These are phyloP conservation scores for Capniomyces stellatus DNA, from an alignment of 371 early-diverging fungal species.

Conservation along the genomic window DNA sequence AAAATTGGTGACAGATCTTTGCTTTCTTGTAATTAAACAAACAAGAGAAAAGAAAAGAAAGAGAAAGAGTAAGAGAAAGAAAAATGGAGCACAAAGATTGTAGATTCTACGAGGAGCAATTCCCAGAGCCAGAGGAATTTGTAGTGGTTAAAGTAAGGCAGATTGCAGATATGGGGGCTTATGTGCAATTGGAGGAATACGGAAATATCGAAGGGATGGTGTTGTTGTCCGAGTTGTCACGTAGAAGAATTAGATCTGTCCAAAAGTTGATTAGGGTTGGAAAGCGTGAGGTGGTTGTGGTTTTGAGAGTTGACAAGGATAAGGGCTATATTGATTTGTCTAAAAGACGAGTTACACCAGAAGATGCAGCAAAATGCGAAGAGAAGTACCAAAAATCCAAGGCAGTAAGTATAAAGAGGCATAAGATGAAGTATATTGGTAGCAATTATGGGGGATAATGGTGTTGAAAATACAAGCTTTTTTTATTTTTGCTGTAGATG, in stretches of 20 bases:
- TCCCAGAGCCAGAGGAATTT: conserved; percentile 94
- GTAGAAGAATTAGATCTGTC: conserved; percentile 94
- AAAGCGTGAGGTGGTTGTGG: conserved; percentile 91
- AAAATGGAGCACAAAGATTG: conserved; percentile 22
- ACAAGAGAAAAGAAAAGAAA: not conserved
- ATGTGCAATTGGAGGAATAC: conserved; percentile 87
- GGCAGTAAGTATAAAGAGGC: conserved; percentile 50
- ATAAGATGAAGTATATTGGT: not conserved
- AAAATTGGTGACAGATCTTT: no score
- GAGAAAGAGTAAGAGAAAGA: not conserved
- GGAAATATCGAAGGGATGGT: conserved; percentile 96
- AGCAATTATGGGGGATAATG: not conserved
- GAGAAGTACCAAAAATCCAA: conserved; percentile 95
- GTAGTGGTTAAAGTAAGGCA: conserved; percentile 97
- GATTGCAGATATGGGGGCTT: conserved; percentile 96
- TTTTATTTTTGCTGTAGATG: no score
- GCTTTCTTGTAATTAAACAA: no score
- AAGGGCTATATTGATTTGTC: conserved; percentile 99
- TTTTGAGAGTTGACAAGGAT: conserved; percentile 95
- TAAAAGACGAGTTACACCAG: conserved; percentile 93
- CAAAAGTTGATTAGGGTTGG: conserved; percentile 97
- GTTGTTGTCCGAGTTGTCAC: conserved; percentile 84
- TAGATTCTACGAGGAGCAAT: conserved; percentile 88
- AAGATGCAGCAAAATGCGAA: conserved; percentile 86
- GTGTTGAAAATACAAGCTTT: no score